Conservation (phyloP, 192 early-diverging fungal genomes). For the Phycomyces blakesleeanus region DNA sequence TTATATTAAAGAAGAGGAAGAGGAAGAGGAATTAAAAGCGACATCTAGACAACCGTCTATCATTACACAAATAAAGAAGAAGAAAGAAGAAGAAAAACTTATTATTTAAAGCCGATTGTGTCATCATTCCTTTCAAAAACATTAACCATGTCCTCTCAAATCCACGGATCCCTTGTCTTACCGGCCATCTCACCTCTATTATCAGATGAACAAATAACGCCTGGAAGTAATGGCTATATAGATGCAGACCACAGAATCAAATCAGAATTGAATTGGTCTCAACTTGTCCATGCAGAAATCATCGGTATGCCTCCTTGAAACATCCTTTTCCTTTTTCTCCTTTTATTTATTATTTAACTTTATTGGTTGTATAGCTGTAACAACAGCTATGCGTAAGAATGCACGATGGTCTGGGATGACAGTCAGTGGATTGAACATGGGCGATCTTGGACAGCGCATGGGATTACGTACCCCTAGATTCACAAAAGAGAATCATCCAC, state of each 20-base stretch:
- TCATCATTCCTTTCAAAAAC: too few relatives aligned
- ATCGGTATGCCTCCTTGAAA: conserved; percentile 31
- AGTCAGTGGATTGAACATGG: conserved; percentile 53
- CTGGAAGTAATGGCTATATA: not conserved
- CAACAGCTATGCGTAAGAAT: conserved; percentile 77
- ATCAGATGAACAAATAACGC: not conserved
- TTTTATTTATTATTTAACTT: not conserved
- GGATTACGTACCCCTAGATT: conserved; percentile 45
- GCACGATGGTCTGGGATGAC: conserved; percentile 70
- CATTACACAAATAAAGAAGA: too few relatives aligned
- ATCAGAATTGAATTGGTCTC: conserved; percentile 64
- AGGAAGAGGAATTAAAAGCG: too few relatives aligned
- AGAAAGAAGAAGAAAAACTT: too few relatives aligned
- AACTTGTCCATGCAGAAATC: conserved; percentile 73
- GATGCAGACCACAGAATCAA: conserved; percentile 7
- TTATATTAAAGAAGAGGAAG: too few relatives aligned
- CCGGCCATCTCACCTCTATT: not conserved
- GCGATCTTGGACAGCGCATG: conserved; percentile 57
- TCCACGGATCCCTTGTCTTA: not conserved
- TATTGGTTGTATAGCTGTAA: conserved; percentile 49
- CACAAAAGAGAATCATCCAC: conserved; percentile 39
- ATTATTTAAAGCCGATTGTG: too few relatives aligned
- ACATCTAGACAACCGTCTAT: too few relatives aligned
- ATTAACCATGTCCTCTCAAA: too few relatives aligned
- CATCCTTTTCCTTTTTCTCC: not conserved